phyloP scores from a whole-genome alignment of 345 rosid species.

The Eucalyptus pauciflora region DNA sequence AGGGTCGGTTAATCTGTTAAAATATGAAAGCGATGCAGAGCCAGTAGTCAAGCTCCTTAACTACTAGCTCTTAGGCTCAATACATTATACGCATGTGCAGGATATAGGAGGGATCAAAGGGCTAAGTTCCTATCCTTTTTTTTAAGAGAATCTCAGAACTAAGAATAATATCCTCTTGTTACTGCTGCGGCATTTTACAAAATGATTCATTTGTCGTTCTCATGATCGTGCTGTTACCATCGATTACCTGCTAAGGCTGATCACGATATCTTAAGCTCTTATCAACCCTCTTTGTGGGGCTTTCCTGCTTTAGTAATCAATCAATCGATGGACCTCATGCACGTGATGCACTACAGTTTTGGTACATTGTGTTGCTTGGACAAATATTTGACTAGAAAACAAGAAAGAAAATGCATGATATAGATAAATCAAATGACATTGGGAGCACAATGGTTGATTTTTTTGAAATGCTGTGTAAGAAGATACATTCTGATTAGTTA shows the following conservation, averaged over 20 bases:
- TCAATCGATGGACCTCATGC: not conserved
- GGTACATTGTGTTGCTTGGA: not conserved
- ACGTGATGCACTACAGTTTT: not conserved
- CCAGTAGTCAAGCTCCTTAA: not conserved
- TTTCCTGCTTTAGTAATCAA: not conserved
- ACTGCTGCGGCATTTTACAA: not conserved
- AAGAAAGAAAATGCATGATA: not conserved
- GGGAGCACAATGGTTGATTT: not conserved
- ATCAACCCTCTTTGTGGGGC: not conserved
- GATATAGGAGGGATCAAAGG: not conserved
- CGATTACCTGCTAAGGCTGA: not conserved
- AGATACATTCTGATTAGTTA: not conserved
- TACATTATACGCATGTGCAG: not conserved
- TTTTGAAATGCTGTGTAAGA: not conserved
- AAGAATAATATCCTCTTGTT: not conserved
- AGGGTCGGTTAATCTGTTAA: not conserved
- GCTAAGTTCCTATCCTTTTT: not conserved
- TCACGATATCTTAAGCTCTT: not conserved
- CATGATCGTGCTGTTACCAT: not conserved
- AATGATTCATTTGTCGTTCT: not conserved
- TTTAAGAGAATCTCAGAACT: not conserved
- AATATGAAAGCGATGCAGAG: not conserved
- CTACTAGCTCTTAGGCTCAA: not conserved
- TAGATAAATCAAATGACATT: not conserved
- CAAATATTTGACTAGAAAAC: not conserved